Conservation (phyloP, 2,329 filamentous ascomycete species). For the Neofusicoccum cordaticola region DNA sequence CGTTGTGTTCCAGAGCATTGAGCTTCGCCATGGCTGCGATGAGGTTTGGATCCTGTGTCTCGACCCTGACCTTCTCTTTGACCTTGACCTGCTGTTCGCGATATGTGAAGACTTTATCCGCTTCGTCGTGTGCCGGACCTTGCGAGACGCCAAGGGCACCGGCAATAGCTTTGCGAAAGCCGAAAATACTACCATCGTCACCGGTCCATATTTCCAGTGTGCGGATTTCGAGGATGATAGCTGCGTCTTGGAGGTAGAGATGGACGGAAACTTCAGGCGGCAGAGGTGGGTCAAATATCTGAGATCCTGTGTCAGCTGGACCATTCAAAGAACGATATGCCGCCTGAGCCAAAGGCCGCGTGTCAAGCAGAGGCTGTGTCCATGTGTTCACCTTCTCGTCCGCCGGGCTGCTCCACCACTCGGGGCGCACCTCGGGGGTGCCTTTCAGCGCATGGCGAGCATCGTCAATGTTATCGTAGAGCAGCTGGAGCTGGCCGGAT, state of each 20-base stretch:
- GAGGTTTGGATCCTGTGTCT: constrained; percentile 83
- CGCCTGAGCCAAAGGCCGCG: neutral
- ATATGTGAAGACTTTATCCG: constrained; percentile 71
- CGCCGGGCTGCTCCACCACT: constrained; percentile 56
- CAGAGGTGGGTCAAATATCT: constrained; percentile 61
- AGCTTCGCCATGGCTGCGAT: constrained; percentile 83
- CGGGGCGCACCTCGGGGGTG: constrained; percentile 46
- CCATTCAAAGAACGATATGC: neutral
- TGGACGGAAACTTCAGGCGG: constrained; percentile 72
- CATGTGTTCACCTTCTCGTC: constrained; percentile 54
- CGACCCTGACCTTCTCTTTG: constrained; percentile 83
- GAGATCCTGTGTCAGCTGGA: constrained; percentile 4
- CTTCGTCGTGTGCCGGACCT: constrained; percentile 57
- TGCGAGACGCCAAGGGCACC: constrained; percentile 44
- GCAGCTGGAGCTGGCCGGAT: constrained; percentile 56
- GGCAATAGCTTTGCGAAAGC: constrained; percentile 55
- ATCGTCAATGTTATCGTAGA: constrained; percentile 60
- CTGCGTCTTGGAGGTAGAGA: constrained; percentile 53
- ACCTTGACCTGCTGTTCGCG: constrained; percentile 72
- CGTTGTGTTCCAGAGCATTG: constrained; percentile 69
- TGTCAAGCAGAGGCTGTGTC: neutral
- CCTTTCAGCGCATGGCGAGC: constrained; percentile 60
- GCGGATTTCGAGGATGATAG: constrained; percentile 64
- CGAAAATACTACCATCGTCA: constrained; percentile 44
- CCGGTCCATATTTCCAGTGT: constrained; percentile 56